phyloP scores from a whole-genome alignment of 1,139 yeast species.

The Kodamaea alishanica region DNA sequence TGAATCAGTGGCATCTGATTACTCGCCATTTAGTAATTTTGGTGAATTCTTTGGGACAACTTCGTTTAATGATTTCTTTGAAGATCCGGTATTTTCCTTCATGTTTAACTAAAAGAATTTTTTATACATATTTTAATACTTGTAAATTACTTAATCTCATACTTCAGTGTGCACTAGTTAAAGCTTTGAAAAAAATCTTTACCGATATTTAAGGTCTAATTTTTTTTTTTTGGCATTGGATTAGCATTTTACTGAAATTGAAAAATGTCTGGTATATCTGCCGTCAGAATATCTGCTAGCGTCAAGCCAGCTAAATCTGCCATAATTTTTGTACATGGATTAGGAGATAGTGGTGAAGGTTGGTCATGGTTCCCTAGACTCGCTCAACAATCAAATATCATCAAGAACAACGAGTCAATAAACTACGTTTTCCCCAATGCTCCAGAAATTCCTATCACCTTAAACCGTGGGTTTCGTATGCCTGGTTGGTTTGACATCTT shows the following conservation, averaged over 20 bases:
- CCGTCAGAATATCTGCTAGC: conserved; percentile 44
- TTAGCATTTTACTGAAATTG: not conserved
- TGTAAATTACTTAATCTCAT: no score
- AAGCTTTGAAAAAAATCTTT: not conserved
- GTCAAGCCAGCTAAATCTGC: conserved; percentile 49
- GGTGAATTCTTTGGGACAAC: conserved; percentile 6
- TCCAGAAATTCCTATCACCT: conserved; percentile 65
- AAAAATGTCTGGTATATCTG: conserved; percentile 17
- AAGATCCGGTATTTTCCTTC: conserved; percentile 3
- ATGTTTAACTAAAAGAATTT: conserved; percentile 2
- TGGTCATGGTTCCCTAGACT: conserved; percentile 75
- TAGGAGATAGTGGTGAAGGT: conserved; percentile 88
- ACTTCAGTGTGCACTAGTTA: no score
- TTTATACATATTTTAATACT: not conserved
- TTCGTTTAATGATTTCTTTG: conserved; percentile 4
- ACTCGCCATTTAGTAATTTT: conserved; percentile 4
- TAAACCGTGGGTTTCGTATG: conserved; percentile 63
- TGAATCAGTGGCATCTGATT: not conserved
- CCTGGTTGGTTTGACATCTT: conserved; percentile 88
- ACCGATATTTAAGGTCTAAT: no score
- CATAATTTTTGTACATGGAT: conserved; percentile 80
- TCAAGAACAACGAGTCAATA: conserved; percentile 53
- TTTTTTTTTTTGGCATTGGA: not conserved
- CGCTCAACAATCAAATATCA: conserved; percentile 37
- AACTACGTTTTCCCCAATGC: conserved; percentile 89